Conservation (phyloP, 345 rosid genomes). For the Populus nigra region DNA sequence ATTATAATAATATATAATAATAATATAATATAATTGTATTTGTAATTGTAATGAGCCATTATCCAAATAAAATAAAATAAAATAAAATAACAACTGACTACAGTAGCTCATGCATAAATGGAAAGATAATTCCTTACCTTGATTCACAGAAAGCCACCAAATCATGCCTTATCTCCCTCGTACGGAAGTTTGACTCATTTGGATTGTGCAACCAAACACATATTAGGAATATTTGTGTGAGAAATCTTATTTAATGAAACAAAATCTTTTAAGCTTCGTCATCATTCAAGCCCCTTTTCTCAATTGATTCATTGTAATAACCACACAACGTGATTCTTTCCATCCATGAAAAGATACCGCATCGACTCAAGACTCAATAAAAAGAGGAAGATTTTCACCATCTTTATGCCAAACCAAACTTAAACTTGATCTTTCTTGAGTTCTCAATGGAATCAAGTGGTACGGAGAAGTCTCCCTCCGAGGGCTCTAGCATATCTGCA, state of each 20-base stretch:
- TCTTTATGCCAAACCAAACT: background rate
- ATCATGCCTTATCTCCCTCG: background rate
- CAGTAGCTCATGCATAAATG: background rate
- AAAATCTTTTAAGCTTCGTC: constrained; percentile 8
- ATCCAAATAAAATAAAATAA: background rate
- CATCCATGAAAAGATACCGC: constrained; percentile 27
- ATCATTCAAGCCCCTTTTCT: constrained; percentile 8
- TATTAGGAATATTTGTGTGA: background rate
- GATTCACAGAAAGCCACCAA: background rate
- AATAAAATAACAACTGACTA: background rate
- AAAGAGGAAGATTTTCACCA: constrained; percentile 1
- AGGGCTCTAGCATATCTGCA: constrained; percentile 37
- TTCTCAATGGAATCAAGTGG: constrained; percentile 23
- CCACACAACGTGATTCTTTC: constrained; percentile 22
- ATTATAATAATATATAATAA: too few relatives aligned
- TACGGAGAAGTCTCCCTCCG: constrained; percentile 25
- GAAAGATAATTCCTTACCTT: background rate
- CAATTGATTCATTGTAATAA: constrained; percentile 11
- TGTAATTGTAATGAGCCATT: background rate
- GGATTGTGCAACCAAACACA: background rate
- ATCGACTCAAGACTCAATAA: constrained; percentile 15
- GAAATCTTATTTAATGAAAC: background rate
- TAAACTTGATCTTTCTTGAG: background rate
- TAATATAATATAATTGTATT: too few relatives aligned
- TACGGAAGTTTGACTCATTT: constrained; percentile 5